phyloP scores from a whole-genome alignment of 2,329 filamentous ascomycete genomes.

The Ophiosphaerella narmari region DNA sequence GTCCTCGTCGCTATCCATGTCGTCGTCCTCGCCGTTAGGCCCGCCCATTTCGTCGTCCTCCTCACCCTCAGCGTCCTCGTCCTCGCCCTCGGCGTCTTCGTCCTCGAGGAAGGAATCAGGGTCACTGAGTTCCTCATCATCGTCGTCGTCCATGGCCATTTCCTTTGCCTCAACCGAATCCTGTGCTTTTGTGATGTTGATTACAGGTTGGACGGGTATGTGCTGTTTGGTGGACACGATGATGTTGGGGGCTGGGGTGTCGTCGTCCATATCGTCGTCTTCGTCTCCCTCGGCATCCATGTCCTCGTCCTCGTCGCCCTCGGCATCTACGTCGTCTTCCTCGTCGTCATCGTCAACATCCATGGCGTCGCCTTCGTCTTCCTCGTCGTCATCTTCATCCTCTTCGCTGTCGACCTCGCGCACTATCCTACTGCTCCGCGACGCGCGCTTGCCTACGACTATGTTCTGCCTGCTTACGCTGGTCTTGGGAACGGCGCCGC shows the following conservation, averaged over 20 bases:
- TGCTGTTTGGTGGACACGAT: slow-evolving; percentile 27
- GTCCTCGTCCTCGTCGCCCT: slow-evolving; percentile 47
- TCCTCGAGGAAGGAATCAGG: slow-evolving; percentile 48
- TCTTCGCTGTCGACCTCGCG: slow-evolving; percentile 49
- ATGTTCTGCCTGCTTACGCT: slow-evolving; percentile 43
- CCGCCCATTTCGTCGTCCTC: slow-evolving; percentile 46
- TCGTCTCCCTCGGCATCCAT: slow-evolving; percentile 47
- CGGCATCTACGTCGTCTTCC: slow-evolving; percentile 39
- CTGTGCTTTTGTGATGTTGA: slow-evolving; percentile 40
- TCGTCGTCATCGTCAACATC: slow-evolving; percentile 48
- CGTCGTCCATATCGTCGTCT: slow-evolving; percentile 44
- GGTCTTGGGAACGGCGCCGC: slow-evolving; percentile 35
- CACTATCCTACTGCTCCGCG: slow-evolving; percentile 46
- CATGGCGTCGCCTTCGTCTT: slow-evolving; percentile 45
- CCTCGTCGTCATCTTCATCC: slow-evolving; percentile 46
- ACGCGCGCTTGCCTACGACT: slow-evolving; percentile 44
- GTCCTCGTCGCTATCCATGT: slow-evolving; percentile 58
- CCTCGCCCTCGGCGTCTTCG: slow-evolving; percentile 55
- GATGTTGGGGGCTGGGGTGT: slow-evolving; percentile 34
- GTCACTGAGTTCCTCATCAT: slow-evolving; percentile 50
- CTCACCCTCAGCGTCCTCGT: slow-evolving; percentile 48
- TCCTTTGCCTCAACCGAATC: slow-evolving; percentile 57
- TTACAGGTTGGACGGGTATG: slow-evolving; percentile 42
- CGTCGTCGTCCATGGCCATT: slow-evolving; percentile 54
- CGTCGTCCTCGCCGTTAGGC: slow-evolving; percentile 44